Percentiles rank a stretch among this genome's conserved stretches.
Conservation (phyloP, 225 moss, liverwort and hornwort species). For the Lunularia cruciata region DNA sequence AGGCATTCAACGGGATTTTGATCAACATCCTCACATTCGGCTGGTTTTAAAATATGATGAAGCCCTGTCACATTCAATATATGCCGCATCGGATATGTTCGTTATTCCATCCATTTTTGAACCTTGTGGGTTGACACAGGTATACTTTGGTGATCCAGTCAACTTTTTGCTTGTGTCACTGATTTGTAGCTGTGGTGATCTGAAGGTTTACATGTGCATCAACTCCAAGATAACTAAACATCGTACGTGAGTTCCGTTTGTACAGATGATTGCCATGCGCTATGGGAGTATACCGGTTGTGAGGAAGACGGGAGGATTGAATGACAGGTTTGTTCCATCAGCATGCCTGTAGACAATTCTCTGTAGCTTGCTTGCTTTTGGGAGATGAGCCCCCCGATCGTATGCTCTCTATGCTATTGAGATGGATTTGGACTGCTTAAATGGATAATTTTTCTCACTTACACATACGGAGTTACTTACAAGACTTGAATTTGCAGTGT, state of each 20-base stretch:
- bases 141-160: slow-evolving; percentile 6
- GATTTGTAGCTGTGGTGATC: background rate
- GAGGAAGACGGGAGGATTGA: slow-evolving; percentile 89
- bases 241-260: background rate
- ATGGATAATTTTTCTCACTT: too few species aligned
- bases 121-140: slow-evolving; percentile 98
- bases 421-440: too few species aligned
- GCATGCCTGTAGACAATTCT: background rate
- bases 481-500: slow-evolving; percentile 65
- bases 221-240: background rate
- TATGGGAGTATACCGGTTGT: slow-evolving; percentile 94
- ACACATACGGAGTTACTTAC: too few species aligned
- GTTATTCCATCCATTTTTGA: slow-evolving; percentile 95
- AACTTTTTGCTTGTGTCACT: background rate
- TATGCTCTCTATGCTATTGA: background rate
- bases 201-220: background rate
- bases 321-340: slow-evolving; percentile 61
- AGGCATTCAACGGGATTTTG: slow-evolving; percentile 75
- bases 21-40: slow-evolving; percentile 81
- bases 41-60: slow-evolving; percentile 90
- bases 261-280: slow-evolving; percentile 95
- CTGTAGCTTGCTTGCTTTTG: background rate
- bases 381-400: background rate
- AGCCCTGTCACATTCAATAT: slow-evolving; percentile 87
- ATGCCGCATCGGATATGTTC: slow-evolving; percentile 90